Evolutionary conservation across 2,329 filamentous ascomycete genomes (phyloP).

Genomic region (Colletotrichum limetticola): DNA sequence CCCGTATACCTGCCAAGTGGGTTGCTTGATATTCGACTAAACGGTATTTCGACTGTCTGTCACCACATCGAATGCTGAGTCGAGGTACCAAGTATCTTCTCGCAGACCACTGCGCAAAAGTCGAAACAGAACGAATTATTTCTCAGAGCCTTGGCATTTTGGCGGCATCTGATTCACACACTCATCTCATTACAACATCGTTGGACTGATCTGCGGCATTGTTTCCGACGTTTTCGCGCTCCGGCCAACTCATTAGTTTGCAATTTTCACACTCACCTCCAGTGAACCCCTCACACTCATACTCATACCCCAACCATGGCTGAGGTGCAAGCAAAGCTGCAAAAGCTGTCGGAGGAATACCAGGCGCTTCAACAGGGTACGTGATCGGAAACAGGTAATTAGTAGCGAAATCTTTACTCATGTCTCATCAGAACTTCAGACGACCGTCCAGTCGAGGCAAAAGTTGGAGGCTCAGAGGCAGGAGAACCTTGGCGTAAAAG

Average conservation of each 20-base stretch:
- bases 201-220: neutral
- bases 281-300: slow-evolving; percentile 23
- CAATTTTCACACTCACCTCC: slow-evolving; percentile 3
- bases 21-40: slow-evolving; percentile 2
- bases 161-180: neutral
- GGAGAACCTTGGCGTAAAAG: slow-evolving; percentile 89
- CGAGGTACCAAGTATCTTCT: slow-evolving; percentile 15
- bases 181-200: neutral
- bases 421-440: slow-evolving; percentile 75
- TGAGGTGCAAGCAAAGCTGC: slow-evolving; percentile 80
- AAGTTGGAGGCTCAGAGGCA: slow-evolving; percentile 94
- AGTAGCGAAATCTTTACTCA: slow-evolving; percentile 4
- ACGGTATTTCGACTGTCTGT: slow-evolving; percentile 8
- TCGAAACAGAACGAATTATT: slow-evolving; percentile 10
- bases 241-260: neutral
- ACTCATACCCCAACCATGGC: slow-evolving; percentile 62
- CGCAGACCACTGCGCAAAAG: slow-evolving; percentile 1
- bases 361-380: slow-evolving; percentile 83
- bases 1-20: neutral
- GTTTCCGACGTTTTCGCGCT: neutral
- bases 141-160: neutral
- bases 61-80: slow-evolving; percentile 21
- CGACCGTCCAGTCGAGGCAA: slow-evolving; percentile 81
- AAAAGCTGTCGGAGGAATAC: slow-evolving; percentile 87
- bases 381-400: neutral